These are phyloP conservation scores for Amanita pallidorosea DNA, from an alignment of 768 basidiomycete genomes.

Conservation along the genomic window DNA sequence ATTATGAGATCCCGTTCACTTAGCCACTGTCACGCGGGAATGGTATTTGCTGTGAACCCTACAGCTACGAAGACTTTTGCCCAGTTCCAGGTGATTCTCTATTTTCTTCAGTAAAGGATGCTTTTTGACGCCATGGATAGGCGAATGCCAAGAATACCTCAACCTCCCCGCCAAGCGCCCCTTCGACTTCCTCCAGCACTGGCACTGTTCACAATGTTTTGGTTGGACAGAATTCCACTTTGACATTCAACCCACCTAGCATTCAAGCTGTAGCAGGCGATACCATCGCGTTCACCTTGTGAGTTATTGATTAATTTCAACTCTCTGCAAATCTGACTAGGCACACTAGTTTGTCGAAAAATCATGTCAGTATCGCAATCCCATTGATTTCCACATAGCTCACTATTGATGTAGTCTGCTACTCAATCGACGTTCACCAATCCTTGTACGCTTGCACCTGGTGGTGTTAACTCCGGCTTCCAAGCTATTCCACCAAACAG, in stretches of 20 bases:
- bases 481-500: constrained; percentile 23
- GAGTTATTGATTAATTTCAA: constrained; percentile 4
- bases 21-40: constrained; percentile 25
- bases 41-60: constrained; percentile 32
- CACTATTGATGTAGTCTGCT: constrained; percentile 19
- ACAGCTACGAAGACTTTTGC: constrained; percentile 22
- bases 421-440: constrained; percentile 34
- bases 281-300: constrained; percentile 29
- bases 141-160: constrained; percentile 4
- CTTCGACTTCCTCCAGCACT: neutral
- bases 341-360: constrained; percentile 15
- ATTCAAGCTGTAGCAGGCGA: constrained; percentile 21
- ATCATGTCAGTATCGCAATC: constrained; percentile 16
- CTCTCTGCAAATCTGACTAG: neutral
- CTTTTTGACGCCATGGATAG: neutral
- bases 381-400: neutral
- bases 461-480: constrained; percentile 46
- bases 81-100: constrained; percentile 15
- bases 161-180: neutral
- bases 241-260: constrained; percentile 8
- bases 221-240: neutral
- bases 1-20: neutral
- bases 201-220: constrained; percentile 4
- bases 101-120: neutral
- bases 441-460: constrained; percentile 26